phyloP scores from a whole-genome alignment of 805 yeast species.

The Cyberlindnera saturnus region DNA sequence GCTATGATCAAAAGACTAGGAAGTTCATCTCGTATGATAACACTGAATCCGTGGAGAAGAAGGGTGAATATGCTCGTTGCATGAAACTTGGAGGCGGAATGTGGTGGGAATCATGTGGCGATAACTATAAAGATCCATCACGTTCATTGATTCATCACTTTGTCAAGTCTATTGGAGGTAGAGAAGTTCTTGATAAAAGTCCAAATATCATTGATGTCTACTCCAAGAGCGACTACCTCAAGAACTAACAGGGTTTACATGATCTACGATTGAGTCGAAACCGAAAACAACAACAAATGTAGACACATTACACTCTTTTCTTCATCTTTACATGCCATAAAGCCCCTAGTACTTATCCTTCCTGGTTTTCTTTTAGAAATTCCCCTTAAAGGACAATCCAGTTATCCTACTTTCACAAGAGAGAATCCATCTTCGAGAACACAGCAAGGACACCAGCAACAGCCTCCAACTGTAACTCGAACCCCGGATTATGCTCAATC shows the following conservation, averaged over 20 bases:
- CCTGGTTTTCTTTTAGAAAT: too few species aligned
- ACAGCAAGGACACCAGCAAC: conserved; percentile 90
- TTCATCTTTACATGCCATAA: neutral
- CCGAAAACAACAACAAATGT: too few species aligned
- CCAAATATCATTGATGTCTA: conserved; percentile 8
- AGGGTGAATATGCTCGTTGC: conserved; percentile 51
- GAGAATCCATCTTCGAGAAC: conserved; percentile 87
- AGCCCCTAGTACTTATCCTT: too few species aligned
- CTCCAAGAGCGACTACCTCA: conserved; percentile 10
- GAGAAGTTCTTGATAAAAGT: conserved; percentile 5
- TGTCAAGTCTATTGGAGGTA: conserved; percentile 25
- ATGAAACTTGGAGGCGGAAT: conserved; percentile 72
- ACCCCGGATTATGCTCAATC: conserved; percentile 31
- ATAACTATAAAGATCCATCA: conserved; percentile 29
- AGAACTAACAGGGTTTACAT: neutral
- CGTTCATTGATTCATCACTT: conserved; percentile 42
- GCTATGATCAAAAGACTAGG: conserved; percentile 33
- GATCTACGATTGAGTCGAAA: neutral
- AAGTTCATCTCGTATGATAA: conserved; percentile 65
- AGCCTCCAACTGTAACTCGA: conserved; percentile 73
- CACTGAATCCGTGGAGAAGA: conserved; percentile 40
- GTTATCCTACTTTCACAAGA: conserved; percentile 37
- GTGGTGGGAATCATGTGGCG: conserved; percentile 95
- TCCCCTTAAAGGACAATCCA: too few species aligned
- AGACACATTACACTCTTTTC: neutral